Conservation (phyloP, 2,329 filamentous ascomycete genomes). For the Teratosphaeria zuluensis region DNA sequence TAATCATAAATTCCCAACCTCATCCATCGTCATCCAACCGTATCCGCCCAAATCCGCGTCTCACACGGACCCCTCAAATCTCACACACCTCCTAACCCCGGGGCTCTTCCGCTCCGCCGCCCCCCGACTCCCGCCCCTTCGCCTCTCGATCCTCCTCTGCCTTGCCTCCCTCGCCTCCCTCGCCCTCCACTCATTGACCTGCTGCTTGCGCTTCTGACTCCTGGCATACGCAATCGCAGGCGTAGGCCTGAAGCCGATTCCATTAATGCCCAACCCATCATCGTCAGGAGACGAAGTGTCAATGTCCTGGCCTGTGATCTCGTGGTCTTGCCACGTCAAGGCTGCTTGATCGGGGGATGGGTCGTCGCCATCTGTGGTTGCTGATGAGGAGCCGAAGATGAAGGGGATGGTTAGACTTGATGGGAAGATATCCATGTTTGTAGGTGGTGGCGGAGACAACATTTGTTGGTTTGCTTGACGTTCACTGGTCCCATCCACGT, state of each 20-base stretch:
- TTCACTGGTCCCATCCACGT: background rate
- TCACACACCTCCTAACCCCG: conserved; percentile 5
- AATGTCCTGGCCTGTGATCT: conserved; percentile 51
- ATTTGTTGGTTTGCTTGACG: background rate
- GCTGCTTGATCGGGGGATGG: background rate
- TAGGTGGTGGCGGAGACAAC: background rate
- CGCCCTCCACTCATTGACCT: conserved; percentile 50
- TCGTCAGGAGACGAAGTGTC: conserved; percentile 47
- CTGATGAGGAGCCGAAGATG: background rate
- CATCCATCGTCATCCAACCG: background rate
- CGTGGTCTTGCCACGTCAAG: conserved; percentile 48
- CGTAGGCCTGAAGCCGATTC: conserved; percentile 53
- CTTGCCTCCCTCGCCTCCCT: conserved; percentile 51
- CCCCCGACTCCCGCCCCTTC: conserved; percentile 20
- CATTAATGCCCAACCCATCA: conserved; percentile 55
- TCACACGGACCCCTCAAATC: conserved; percentile 2
- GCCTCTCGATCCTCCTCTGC: conserved; percentile 45
- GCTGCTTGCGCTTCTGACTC: conserved; percentile 47
- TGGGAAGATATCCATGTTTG: background rate
- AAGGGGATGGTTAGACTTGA: background rate
- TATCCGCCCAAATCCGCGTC: background rate
- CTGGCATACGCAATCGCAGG: conserved; percentile 49
- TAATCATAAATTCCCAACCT: background rate
- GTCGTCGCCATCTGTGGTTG: background rate
- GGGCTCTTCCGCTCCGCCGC: conserved; percentile 1